Evolutionary conservation across 352 stramenopile species (phyloP), one percentile per base, ranked within the genome.

Genomic region (Aphanomyces euteiches): DNA sequence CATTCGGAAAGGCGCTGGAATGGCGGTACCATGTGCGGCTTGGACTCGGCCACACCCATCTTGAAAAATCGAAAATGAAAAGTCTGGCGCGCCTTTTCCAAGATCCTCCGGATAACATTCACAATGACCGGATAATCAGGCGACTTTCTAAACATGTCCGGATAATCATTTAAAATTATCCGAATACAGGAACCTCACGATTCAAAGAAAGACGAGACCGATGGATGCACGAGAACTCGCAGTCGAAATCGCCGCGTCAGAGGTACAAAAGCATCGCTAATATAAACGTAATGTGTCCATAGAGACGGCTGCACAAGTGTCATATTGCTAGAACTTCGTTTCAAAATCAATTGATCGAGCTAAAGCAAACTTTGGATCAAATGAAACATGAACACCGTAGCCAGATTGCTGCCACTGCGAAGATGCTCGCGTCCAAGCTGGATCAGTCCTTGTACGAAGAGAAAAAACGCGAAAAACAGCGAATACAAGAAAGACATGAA

Each of bases 1-100:
- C 83, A 91, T 50, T 72, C 74, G 47, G 50, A 57, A 72, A 91
- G 79, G 66, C 82, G 82, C 69, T 84, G 64, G 63, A 91, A 91
- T 13, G 79, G 57, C 1, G 78, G 60, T 37, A 73, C 67, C 48
- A 91, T 53, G 2, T 76, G 74, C 58, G 79, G 66, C 43, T 77
- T 79, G 43, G 79, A 85, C 28, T 72, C 37, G 8, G 75, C 81
- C 2, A 79, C 79, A 65, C 83, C 83, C 83, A 91, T 90, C 40
- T 4, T 56, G 7, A 38, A 40, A n/a, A 10, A 10, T 7, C 19
- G 8, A 19, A 12, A 7, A n/a, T 61, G 54, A 50, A 50, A 50
- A n/a, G 17, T 19, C 28, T 3, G 41, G 28, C 28, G 28, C 28
- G 37, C n/a, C 50, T 58, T 58, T 10, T 19, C 7, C n/a, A 58